Conservation (phyloP, 495 filamentous ascomycete species). For the Hypoxylon trugodes region DNA sequence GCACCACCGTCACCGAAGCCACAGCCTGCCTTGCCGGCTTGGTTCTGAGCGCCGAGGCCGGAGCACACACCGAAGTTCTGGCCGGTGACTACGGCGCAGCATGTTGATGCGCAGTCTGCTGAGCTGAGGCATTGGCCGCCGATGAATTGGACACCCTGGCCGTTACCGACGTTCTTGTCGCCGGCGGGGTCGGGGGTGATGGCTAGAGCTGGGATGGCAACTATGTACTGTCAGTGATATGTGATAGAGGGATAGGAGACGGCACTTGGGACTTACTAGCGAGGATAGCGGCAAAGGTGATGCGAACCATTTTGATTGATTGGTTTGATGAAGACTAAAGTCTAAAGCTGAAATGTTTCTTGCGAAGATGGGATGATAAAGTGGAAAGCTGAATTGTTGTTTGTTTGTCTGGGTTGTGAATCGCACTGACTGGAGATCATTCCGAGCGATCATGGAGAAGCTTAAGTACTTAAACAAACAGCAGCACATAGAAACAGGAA, state of each 20-base stretch:
- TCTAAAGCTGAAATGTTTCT: background rate
- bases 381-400: constrained; percentile 6
- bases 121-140: constrained; percentile 46
- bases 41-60: constrained; percentile 48
- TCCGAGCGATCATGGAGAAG: constrained; percentile 29
- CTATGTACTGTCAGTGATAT: constrained; percentile 12
- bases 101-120: constrained; percentile 45
- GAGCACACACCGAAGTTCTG: constrained; percentile 49
- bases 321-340: background rate
- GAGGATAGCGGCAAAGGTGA: constrained; percentile 44
- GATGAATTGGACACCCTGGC: constrained; percentile 46
- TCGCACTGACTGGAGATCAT: constrained; percentile 20
- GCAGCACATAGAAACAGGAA: background rate
- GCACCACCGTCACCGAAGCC: constrained; percentile 46
- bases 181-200: constrained; percentile 46
- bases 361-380: constrained; percentile 22
- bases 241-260: background rate
- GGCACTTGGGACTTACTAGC: constrained; percentile 41
- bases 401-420: constrained; percentile 16
- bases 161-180: constrained; percentile 51
- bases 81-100: constrained; percentile 44
- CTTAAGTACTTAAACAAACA: constrained; percentile 29
- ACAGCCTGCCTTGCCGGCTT: constrained; percentile 58
- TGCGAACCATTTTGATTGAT: constrained; percentile 47
- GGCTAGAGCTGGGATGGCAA: constrained; percentile 31